phyloP scores from a whole-genome alignment of 2,329 filamentous ascomycete genomes.

The Calcarisporium arbuscula region DNA sequence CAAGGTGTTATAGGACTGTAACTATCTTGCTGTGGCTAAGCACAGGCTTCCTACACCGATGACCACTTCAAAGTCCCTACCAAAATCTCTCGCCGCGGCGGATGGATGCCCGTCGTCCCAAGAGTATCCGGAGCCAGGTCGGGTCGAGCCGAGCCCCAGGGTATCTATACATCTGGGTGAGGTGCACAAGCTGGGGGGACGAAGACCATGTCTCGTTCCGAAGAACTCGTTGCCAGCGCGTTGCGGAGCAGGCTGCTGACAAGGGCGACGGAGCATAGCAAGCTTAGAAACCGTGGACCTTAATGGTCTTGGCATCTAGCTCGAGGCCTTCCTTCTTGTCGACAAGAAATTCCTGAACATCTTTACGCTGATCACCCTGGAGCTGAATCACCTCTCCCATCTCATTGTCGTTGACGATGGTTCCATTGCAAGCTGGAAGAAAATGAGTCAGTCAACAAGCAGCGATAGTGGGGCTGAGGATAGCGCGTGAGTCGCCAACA shows the following conservation, averaged over 20 bases:
- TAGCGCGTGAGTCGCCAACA: background rate
- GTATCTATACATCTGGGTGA: constrained; percentile 18
- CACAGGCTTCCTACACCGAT: too few relatives aligned
- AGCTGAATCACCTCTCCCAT: constrained; percentile 99
- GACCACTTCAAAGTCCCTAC: too few relatives aligned
- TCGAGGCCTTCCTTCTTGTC: constrained; percentile 93
- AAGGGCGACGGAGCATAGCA: constrained; percentile 32
- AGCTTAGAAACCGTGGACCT: constrained; percentile 59
- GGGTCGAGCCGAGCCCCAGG: constrained; percentile 25
- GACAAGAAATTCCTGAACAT: constrained; percentile 94
- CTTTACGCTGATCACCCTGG: constrained; percentile 98
- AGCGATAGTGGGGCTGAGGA: background rate
- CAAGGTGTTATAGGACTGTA: too few relatives aligned
- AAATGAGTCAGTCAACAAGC: background rate
- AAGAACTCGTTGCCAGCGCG: constrained; percentile 24
- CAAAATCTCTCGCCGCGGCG: constrained; percentile 20
- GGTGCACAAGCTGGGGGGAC: constrained; percentile 20
- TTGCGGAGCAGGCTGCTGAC: constrained; percentile 23
- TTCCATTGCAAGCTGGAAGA: constrained; percentile 91
- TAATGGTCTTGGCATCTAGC: constrained; percentile 94
- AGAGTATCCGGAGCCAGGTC: too few relatives aligned
- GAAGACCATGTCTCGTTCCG: constrained; percentile 19
- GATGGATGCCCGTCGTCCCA: constrained; percentile 20
- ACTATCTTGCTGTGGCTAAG: too few relatives aligned
- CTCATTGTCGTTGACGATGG: constrained; percentile 89